phyloP scores from a whole-genome alignment of 2,329 filamentous ascomycete species.

The Daldinia sp. region DNA sequence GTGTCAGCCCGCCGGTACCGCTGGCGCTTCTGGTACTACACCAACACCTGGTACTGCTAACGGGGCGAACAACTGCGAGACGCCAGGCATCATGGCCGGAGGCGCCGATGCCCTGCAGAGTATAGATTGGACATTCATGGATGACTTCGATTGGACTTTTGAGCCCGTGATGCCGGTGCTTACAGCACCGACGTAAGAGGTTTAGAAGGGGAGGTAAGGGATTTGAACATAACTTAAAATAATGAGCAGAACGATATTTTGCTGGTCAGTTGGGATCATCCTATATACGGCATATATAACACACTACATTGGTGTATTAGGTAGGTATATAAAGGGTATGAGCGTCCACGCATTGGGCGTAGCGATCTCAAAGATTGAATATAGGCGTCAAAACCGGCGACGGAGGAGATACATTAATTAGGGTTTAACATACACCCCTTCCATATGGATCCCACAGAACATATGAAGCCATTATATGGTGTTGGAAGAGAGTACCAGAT shows the following conservation, averaged over 20 bases:
- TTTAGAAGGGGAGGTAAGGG: neutral
- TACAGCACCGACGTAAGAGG: conserved; percentile 19
- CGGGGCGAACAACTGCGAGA: conserved; percentile 14
- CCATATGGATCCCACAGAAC: neutral
- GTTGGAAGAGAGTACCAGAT: no score
- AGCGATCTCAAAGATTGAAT: neutral
- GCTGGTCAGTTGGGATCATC: neutral
- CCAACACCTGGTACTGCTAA: neutral
- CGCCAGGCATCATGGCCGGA: conserved; percentile 14
- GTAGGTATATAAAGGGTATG: neutral
- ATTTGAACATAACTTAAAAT: neutral
- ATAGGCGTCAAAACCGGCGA: neutral
- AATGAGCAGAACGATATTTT: neutral
- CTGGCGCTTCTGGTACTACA: conserved; percentile 4
- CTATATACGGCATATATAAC: neutral
- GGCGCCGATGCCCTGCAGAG: conserved; percentile 34
- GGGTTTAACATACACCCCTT: neutral
- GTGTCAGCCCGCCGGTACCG: neutral
- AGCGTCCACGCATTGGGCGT: neutral
- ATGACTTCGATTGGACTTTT: conserved; percentile 47
- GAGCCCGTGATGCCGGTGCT: conserved; percentile 35
- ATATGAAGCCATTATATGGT: neutral
- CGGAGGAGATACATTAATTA: neutral
- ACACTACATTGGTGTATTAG: neutral
- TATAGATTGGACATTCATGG: conserved; percentile 49